Percentiles rank a stretch among this genome's conserved stretches.
Evolutionary conservation across 768 basidiomycete genomes (phyloP).

Genomic region (Asterophora lycoperdoides): DNA sequence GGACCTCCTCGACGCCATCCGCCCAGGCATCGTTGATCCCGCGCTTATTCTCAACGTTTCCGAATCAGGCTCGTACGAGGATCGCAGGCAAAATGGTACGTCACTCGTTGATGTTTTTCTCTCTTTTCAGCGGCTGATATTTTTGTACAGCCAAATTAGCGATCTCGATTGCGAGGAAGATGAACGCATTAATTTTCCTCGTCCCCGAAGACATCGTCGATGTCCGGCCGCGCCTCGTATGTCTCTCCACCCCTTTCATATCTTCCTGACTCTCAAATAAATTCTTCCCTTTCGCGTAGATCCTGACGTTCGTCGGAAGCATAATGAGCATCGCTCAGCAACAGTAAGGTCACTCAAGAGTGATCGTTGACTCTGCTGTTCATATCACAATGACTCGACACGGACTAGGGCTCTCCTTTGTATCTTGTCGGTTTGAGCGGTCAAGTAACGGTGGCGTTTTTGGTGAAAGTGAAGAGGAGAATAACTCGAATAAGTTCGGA

Average conservation of each 20-base stretch:
- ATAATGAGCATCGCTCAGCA: slow-evolving; percentile 70
- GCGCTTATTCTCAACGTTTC: slow-evolving; percentile 62
- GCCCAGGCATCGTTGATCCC: slow-evolving; percentile 95
- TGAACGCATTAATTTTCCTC: slow-evolving; percentile 93
- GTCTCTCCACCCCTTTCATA: slow-evolving; percentile 23
- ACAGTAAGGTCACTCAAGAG: neutral
- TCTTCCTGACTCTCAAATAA: neutral
- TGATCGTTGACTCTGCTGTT: neutral
- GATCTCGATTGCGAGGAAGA: slow-evolving; percentile 97
- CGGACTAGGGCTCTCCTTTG: neutral
- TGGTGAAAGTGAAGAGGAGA: neutral
- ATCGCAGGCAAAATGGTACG: slow-evolving; percentile 88
- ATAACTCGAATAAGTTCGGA: neutral
- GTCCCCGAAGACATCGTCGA: slow-evolving; percentile 98
- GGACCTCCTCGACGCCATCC: slow-evolving; percentile 84
- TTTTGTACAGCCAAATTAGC: slow-evolving; percentile 78
- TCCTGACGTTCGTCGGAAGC: slow-evolving; percentile 93
- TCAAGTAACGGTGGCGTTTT: neutral
- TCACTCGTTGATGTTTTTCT: slow-evolving; percentile 7
- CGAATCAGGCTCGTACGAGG: slow-evolving; percentile 71
- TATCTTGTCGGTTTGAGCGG: neutral
- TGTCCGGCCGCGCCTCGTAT: slow-evolving; percentile 81
- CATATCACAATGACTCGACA: neutral
- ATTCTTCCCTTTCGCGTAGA: slow-evolving; percentile 40
- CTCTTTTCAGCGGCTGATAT: slow-evolving; percentile 5